A percentile compares a stretch with the other conserved stretches of the same genome.
phyloP scores from a whole-genome alignment of 2,329 filamentous ascomycete genomes.

The Nemania sp. region DNA sequence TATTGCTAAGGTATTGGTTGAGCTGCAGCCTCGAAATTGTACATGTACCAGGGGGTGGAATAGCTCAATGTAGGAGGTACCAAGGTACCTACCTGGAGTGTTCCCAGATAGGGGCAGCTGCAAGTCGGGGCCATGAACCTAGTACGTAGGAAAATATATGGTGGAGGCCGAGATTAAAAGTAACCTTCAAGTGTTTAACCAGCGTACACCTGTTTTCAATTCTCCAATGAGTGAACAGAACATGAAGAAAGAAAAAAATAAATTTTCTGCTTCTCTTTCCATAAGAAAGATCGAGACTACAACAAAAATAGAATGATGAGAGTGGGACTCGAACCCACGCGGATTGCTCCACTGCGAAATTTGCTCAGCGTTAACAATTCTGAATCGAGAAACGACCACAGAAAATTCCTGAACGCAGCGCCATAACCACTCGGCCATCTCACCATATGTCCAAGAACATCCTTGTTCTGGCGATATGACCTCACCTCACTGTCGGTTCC shows the following conservation, averaged over 20 bases:
- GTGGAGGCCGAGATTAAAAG: no score
- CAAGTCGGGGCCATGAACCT: no score
- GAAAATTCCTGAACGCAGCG: conserved; percentile 40
- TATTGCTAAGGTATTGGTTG: background rate
- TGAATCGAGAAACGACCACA: background rate
- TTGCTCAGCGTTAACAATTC: conserved; percentile 7
- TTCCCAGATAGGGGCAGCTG: no score
- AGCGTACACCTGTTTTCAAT: no score
- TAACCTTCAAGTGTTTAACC: no score
- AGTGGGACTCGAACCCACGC: conserved; percentile 49
- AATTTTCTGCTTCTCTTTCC: no score
- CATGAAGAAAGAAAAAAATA: no score
- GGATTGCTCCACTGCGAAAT: conserved; percentile 44
- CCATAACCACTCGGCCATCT: conserved; percentile 44
- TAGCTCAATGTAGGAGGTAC: background rate
- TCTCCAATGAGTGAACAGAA: no score
- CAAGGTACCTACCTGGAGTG: background rate
- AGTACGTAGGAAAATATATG: no score
- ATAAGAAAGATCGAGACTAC: background rate
- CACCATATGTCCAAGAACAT: conserved; percentile 17
- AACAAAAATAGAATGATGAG: conserved; percentile 36
- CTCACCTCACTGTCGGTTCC: no score
- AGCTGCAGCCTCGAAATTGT: background rate
- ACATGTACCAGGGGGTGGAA: background rate
- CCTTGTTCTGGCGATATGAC: background rate